Evolutionary conservation across 345 rosid species (phyloP), one percentile per base, ranked within the genome.

Genomic region (Eucalyptus cloeziana): DNA sequence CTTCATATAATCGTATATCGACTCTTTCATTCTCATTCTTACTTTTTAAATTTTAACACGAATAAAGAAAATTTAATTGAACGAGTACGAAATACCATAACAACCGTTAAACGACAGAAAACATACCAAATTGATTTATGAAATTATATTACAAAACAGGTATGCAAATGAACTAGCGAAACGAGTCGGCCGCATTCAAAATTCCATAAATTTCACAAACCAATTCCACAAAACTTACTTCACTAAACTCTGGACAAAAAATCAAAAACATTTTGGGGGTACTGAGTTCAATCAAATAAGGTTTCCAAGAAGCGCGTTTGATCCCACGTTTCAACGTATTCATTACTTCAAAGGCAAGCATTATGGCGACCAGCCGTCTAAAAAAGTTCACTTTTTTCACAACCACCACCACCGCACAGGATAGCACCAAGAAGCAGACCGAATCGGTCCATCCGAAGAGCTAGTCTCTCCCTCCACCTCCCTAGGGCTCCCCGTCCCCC

Each of bases 11-110:
- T 11, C 1, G 9, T 12, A 37, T 24, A 40, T 40, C 1, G 0
- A 2, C 13, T 40, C 3, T 4, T 21, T 44, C 3, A 4, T 40
- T 13, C 27, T 0, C 0, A 3, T 0, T 11, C 5, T 1, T 1
- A 21, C 1, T 40, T 76, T 5, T 13, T 10, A 76, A 40, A 21
- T 76, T 37, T 21, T 21, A 76, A 21, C 27, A 7, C 1, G 1
- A 22, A 21, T 1, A 76, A 40, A 11, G 0, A 6, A 25, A 21
- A 11, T 0, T 40, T 11, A 10, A 69, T 33, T 37, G 2, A 33
- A 69, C 2, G 0, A 33, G 12, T 2, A 37, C 5, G 0, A 71
- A 40, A 76, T 76, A 21, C 13, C 81, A 4, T 71, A 1, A 7
- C 25, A 71, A 71, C 44, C 13, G 0, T 71, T 19, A 7, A 21